Percentiles rank a stretch among this genome's conserved stretches.
Evolutionary conservation across 768 basidiomycete species (phyloP).

Genomic region (Sarcodon sp.): DNA sequence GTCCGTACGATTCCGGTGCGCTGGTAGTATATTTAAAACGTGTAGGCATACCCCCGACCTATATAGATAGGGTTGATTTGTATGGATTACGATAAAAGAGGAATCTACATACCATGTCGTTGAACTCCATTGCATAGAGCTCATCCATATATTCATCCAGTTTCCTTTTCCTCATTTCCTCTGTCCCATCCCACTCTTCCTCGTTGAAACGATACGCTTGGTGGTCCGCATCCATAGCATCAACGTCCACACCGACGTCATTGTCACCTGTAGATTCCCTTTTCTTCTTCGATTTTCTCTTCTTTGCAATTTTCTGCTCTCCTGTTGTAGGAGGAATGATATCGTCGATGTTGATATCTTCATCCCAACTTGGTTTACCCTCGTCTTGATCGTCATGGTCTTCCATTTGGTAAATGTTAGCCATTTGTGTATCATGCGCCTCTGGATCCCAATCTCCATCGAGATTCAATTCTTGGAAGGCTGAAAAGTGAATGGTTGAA

Average conservation of each 20-base stretch:
- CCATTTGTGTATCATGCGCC: slow-evolving; percentile 77
- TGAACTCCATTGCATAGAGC: slow-evolving; percentile 85
- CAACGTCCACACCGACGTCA: slow-evolving; percentile 30
- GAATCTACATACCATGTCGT: slow-evolving; percentile 65
- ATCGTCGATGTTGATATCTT: slow-evolving; percentile 77
- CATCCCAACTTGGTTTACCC: slow-evolving; percentile 83
- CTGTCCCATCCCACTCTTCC: slow-evolving; percentile 73
- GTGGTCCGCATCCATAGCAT: slow-evolving; percentile 45
- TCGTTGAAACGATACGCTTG: slow-evolving; percentile 38
- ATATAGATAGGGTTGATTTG: slow-evolving; percentile 2
- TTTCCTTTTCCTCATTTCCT: slow-evolving; percentile 77
- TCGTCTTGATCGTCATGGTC: slow-evolving; percentile 19
- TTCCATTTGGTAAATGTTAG: slow-evolving; percentile 48
- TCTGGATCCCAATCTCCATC: slow-evolving; percentile 91
- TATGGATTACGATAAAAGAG: neutral
- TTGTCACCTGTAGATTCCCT: slow-evolving; percentile 27
- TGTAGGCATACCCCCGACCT: slow-evolving; percentile 86
- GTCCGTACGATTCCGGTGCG: slow-evolving; percentile 44
- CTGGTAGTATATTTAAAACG: slow-evolving; percentile 87
- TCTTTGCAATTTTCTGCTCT: slow-evolving; percentile 34
- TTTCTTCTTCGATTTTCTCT: slow-evolving; percentile 40
- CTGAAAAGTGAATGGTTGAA: slow-evolving; percentile 18
- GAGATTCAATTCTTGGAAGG: slow-evolving; percentile 60
- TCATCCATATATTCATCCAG: slow-evolving; percentile 87
- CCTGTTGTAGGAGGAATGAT: slow-evolving; percentile 28